Evolutionary conservation across 345 rosid species (phyloP), one percentile per base, ranked within the genome.

Genomic region (Syzygium grande): DNA sequence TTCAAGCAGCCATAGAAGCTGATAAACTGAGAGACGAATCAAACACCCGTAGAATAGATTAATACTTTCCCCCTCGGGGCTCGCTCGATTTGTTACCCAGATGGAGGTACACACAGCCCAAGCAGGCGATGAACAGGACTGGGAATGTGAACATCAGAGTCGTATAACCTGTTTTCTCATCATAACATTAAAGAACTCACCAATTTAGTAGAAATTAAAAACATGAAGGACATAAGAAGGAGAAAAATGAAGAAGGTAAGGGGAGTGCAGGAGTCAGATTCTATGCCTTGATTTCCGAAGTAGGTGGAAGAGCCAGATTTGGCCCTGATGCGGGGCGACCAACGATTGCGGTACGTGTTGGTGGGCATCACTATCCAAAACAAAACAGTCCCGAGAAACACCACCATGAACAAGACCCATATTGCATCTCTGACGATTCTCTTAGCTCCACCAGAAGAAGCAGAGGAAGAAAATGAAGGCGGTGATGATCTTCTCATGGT

Each of bases 291-390:
- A 52, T 52, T 79, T 85, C 98, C 97, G 56, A 96, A 89, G 89
- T 86, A 96, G 5, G 92, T 93, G 6, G 97, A 93, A 38, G 73
- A 16, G 41, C 87, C 84, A 53, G 88, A 59, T 87, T 94, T 89
- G 53, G 87, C 27, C 65, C 90, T 87, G 92, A 96, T 77, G 52
- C 49, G 21, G 51, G 90, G 92, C 83, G 43, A 51, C 98, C 97
- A 95, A 30, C 58, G 56, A 21, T 58, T 77, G 84, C 85, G 84
- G 88, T 88, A 96, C 9, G 94, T 93, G 79, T 88, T 89, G 73
- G 98, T 95, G 58, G 99, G 94, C 91, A 86, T 88, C 95, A 96
- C 87, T 87, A 93, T 89, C 99, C 97, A 96, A 83, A 96, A 84
- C 93, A 95, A 61, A 83, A 95, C 85, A 85, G 86, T 91, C 23